Conservation (phyloP, 805 yeast species). For the Pichia phayaonensis region DNA sequence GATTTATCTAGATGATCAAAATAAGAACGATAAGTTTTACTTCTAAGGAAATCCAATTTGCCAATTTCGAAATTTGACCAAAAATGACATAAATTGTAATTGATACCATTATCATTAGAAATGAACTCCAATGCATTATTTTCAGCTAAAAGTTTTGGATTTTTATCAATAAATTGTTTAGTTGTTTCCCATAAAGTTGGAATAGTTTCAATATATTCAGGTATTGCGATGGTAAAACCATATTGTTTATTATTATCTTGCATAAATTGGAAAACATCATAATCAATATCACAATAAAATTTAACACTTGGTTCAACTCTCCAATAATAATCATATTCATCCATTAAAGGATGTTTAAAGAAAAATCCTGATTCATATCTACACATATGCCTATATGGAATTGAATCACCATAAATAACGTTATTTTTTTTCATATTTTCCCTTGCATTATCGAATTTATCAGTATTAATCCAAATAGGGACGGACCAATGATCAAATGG, state of each 20-base stretch:
- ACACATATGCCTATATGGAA: constrained; percentile 81
- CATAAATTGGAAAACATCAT: constrained; percentile 76
- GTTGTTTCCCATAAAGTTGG: constrained; percentile 74
- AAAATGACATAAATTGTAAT: constrained; percentile 77
- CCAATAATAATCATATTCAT: constrained; percentile 87
- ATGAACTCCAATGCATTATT: constrained; percentile 62
- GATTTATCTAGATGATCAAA: constrained; percentile 66
- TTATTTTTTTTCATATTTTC: constrained; percentile 39
- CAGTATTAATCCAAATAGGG: constrained; percentile 75
- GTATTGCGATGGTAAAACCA: constrained; percentile 69
- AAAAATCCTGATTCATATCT: constrained; percentile 85
- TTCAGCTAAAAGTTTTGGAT: constrained; percentile 53
- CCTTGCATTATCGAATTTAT: constrained; percentile 50
- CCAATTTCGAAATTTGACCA: constrained; percentile 89
- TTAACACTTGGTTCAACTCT: constrained; percentile 83
- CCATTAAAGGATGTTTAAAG: constrained; percentile 63
- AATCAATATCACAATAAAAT: constrained; percentile 72
- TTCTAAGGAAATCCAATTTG: constrained; percentile 62
- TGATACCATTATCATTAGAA: constrained; percentile 55
- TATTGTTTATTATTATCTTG: constrained; percentile 62
- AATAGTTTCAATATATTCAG: constrained; percentile 64
- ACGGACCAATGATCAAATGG: constrained; percentile 80
- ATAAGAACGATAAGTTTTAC: constrained; percentile 57
- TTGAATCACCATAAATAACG: constrained; percentile 56
- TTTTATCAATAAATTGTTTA: constrained; percentile 44